Conservation (phyloP, 805 yeast species). For the Starmerella scarabaei region DNA sequence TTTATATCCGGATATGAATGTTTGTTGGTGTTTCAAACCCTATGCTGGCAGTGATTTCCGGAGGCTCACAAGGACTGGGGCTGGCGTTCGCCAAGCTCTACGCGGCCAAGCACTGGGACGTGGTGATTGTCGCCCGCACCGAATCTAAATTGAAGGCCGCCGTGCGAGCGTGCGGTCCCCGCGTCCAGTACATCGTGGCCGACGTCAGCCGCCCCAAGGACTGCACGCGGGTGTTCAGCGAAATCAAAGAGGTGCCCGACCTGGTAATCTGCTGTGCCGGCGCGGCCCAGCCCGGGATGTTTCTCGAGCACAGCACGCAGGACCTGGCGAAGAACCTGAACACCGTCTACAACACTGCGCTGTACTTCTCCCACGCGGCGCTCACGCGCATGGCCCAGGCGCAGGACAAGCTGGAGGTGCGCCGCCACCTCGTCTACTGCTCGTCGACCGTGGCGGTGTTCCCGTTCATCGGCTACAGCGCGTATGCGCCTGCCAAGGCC, state of each 20-base stretch:
- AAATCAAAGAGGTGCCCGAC: constrained; percentile 42
- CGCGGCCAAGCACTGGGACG: constrained; percentile 44
- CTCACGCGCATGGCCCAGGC: constrained; percentile 25
- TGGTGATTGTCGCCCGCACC: constrained; percentile 68
- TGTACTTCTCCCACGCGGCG: constrained; percentile 58
- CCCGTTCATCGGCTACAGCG: constrained; percentile 83
- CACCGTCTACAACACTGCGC: constrained; percentile 60
- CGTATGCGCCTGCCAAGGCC: constrained; percentile 80
- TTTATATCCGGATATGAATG: too few species aligned
- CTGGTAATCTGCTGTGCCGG: constrained; percentile 81
- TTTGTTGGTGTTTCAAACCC: too few species aligned
- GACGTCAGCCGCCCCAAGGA: constrained; percentile 50
- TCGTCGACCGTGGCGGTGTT: constrained; percentile 73
- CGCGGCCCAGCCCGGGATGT: constrained; percentile 63
- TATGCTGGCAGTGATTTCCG: constrained; percentile 62
- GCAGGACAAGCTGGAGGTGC: constrained; percentile 16
- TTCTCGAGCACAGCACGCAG: constrained; percentile 46
- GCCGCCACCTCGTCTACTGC: constrained; percentile 45
- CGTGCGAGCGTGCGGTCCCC: constrained; percentile 32
- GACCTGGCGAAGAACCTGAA: constrained; percentile 51
- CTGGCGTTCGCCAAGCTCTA: constrained; percentile 55
- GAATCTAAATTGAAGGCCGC: constrained; percentile 43
- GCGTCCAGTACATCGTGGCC: constrained; percentile 37
- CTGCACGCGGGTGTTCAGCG: constrained; percentile 36
- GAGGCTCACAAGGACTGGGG: constrained; percentile 93